A percentile compares a stretch with the other conserved stretches of the same genome.
Conservation (phyloP, 805 yeast species). For the Starmerella floris region DNA sequence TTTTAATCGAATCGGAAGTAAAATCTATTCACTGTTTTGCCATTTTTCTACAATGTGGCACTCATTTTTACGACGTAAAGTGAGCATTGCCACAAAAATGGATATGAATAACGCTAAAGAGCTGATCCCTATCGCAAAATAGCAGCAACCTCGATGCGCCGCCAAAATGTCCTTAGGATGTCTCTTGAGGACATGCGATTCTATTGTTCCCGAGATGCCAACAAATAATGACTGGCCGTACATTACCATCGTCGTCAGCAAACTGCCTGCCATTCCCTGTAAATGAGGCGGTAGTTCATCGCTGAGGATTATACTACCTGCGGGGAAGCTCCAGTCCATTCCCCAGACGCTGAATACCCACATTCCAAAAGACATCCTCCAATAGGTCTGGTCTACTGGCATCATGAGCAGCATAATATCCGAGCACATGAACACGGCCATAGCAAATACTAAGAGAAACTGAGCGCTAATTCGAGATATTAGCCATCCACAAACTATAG, state of each 20-base stretch:
- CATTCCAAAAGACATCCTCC: slow-evolving; percentile 43
- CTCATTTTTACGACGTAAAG: no score
- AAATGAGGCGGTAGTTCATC: slow-evolving; percentile 45
- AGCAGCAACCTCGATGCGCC: slow-evolving; percentile 3
- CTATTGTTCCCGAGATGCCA: slow-evolving; percentile 42
- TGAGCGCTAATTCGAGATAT: slow-evolving; percentile 39
- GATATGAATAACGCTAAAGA: slow-evolving; percentile 1
- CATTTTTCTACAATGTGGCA: no score
- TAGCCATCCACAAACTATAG: slow-evolving; percentile 37
- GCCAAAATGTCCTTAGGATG: slow-evolving; percentile 1
- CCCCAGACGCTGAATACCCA: slow-evolving; percentile 49
- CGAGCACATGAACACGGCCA: slow-evolving; percentile 36
- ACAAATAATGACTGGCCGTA: slow-evolving; percentile 56
- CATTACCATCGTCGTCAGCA: slow-evolving; percentile 55
- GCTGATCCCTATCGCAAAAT: slow-evolving; percentile 12
- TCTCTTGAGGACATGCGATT: slow-evolving; percentile 4
- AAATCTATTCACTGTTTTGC: no score
- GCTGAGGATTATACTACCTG: slow-evolving; percentile 50
- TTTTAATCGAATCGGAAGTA: no score
- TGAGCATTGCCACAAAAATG: background rate
- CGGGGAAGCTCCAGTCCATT: slow-evolving; percentile 67
- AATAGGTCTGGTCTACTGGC: slow-evolving; percentile 48
- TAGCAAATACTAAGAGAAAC: slow-evolving; percentile 37
- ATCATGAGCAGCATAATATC: slow-evolving; percentile 8
- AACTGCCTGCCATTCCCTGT: slow-evolving; percentile 68